A percentile compares a stretch with the other conserved stretches of the same genome.
These are phyloP conservation scores for Apiospora hydei DNA, from an alignment of 2,329 filamentous ascomycete species.

Conservation along the genomic window DNA sequence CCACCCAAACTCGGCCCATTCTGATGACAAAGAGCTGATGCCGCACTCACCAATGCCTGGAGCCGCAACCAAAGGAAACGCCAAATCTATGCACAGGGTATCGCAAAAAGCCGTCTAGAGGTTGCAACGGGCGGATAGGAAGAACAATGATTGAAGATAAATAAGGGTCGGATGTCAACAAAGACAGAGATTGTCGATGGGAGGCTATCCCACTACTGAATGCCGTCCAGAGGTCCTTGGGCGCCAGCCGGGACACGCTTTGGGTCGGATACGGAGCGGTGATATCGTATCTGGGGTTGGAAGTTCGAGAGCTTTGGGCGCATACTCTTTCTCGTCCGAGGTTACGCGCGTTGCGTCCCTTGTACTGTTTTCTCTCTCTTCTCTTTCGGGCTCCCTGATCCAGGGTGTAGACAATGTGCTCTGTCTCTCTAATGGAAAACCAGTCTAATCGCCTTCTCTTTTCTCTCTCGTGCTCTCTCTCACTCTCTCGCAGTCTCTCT, in stretches of 20 bases:
- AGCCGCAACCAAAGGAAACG: slow-evolving; percentile 34
- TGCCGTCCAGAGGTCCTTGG: slow-evolving; percentile 17
- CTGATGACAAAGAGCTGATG: slow-evolving; percentile 21
- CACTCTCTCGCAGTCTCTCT: slow-evolving; percentile 2
- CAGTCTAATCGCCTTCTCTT: slow-evolving; percentile 20
- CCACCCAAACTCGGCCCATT: slow-evolving; percentile 17
- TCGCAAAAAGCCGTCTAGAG: slow-evolving; percentile 35
- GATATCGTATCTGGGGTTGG: slow-evolving; percentile 7
- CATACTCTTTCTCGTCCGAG: slow-evolving; percentile 18
- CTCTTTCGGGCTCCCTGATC: not conserved
- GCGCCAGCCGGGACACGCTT: slow-evolving; percentile 10
- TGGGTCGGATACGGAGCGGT: not conserved
- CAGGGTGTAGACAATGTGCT: slow-evolving; percentile 10
- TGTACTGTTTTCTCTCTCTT: not conserved
- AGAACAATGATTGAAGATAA: not conserved
- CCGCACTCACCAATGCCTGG: slow-evolving; percentile 37
- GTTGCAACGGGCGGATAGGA: slow-evolving; percentile 6
- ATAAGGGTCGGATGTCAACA: slow-evolving; percentile 13
- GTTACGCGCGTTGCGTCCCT: slow-evolving; percentile 5
- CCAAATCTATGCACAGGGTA: slow-evolving; percentile 45
- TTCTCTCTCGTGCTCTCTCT: slow-evolving; percentile 9
- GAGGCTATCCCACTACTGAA: slow-evolving; percentile 1
- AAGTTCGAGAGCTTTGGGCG: slow-evolving; percentile 1
- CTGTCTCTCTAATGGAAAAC: slow-evolving; percentile 11
- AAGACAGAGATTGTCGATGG: slow-evolving; percentile 4